These are phyloP conservation scores for Piromyces finnis DNA, from an alignment of 192 early-diverging fungal genomes.

Conservation along the genomic window DNA sequence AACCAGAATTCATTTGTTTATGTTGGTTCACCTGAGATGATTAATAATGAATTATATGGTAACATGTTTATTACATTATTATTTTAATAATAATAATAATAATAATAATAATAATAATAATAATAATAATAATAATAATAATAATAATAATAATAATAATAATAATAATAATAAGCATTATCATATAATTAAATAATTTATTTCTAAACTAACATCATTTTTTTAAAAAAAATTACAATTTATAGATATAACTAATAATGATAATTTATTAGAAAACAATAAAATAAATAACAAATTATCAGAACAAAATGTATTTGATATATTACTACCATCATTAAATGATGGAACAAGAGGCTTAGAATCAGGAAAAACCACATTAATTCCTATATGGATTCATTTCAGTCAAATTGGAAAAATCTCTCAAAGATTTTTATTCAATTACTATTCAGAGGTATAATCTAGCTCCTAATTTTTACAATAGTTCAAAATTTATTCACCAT, in stretches of 20 bases:
- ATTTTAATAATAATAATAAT: no score
- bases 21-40: conserved; percentile 24
- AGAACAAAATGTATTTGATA: conserved; percentile 21
- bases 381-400: conserved; percentile 81
- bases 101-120: no score
- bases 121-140: no score
- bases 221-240: conserved; percentile 27
- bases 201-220: no score
- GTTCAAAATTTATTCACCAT: no score
- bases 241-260: conserved; percentile 22
- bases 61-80: no score
- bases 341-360: background rate
- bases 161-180: no score
- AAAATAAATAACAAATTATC: conserved; percentile 20
- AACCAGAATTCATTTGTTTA: conserved; percentile 79
- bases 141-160: no score
- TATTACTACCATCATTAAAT: background rate
- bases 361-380: conserved; percentile 21
- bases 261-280: conserved; percentile 4
- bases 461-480: no score
- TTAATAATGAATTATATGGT: conserved; percentile 6
- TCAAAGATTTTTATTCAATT: conserved; percentile 60
- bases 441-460: conserved; percentile 64
- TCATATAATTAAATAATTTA: no score
- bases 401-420: conserved; percentile 76